Evolutionary conservation across 345 rosid species (phyloP).

Genomic region (Salix suchowensis): DNA sequence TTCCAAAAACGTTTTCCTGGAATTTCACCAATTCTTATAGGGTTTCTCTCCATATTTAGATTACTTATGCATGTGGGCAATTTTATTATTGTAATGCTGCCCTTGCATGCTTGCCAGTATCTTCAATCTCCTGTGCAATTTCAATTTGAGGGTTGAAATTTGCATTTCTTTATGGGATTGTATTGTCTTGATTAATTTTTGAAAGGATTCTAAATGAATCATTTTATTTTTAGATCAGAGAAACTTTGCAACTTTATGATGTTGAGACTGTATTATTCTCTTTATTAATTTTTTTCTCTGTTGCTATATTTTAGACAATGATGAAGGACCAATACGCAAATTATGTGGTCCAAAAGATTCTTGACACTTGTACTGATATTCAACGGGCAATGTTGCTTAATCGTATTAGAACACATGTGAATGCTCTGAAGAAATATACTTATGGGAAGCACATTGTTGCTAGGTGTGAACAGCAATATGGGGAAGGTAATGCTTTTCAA

Average conservation of each 20-base stretch:
- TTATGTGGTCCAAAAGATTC: constrained; percentile 91
- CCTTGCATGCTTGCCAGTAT: neutral
- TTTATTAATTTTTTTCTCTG: neutral
- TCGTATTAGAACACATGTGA: constrained; percentile 59
- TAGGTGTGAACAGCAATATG: constrained; percentile 78
- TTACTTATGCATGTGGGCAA: no score
- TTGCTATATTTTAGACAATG: constrained; percentile 51
- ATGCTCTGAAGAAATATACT: constrained; percentile 88
- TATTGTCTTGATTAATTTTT: neutral
- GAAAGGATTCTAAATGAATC: neutral
- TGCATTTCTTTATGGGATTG: neutral
- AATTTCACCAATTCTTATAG: neutral
- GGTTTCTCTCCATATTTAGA: no score
- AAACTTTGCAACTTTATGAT: no score
- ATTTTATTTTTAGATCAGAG: neutral
- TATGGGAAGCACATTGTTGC: constrained; percentile 98
- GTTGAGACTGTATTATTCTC: no score
- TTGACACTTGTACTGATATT: constrained; percentile 62
- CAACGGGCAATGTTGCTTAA: constrained; percentile 64
- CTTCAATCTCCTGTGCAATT: neutral
- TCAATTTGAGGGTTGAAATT: neutral
- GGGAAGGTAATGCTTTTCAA: constrained; percentile 52
- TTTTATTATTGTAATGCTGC: neutral
- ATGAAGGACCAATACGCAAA: constrained; percentile 98
- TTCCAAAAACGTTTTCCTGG: neutral